Percentiles rank a stretch among this genome's conserved stretches.
Evolutionary conservation across 1,284 basidiomycete genomes (phyloP).

Genomic region (Leucocoprinus gongylophorus): DNA sequence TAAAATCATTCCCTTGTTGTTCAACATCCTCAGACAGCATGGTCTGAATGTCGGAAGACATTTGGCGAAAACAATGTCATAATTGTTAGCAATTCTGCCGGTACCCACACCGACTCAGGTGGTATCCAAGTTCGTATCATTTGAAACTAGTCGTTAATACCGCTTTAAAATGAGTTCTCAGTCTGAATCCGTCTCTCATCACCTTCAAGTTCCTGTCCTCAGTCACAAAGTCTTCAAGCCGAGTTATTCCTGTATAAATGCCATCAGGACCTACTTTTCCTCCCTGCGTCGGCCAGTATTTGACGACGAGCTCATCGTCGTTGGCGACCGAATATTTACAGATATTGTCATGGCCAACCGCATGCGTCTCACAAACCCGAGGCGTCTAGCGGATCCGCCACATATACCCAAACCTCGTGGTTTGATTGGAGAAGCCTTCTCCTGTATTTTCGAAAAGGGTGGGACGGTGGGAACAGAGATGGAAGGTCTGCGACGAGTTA

Average conservation of each 20-base stretch:
- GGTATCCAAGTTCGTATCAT: slow-evolving; percentile 60
- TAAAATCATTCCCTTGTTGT: neutral
- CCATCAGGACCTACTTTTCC: slow-evolving; percentile 61
- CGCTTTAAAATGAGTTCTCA: slow-evolving; percentile 24
- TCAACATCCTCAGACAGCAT: slow-evolving; percentile 50
- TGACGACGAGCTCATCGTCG: slow-evolving; percentile 64
- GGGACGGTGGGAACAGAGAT: slow-evolving; percentile 18
- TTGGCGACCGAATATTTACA: slow-evolving; percentile 90
- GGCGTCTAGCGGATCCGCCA: neutral
- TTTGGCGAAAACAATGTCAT: slow-evolving; percentile 81
- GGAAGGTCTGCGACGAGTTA: slow-evolving; percentile 10
- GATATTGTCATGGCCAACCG: slow-evolving; percentile 85
- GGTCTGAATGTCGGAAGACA: slow-evolving; percentile 63
- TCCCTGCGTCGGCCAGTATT: slow-evolving; percentile 45
- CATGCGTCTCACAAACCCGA: slow-evolving; percentile 34
- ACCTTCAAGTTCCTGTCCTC: slow-evolving; percentile 79
- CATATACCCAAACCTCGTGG: slow-evolving; percentile 3
- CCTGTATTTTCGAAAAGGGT: slow-evolving; percentile 21
- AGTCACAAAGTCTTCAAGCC: slow-evolving; percentile 76
- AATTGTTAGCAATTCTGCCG: slow-evolving; percentile 93
- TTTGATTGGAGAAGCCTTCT: slow-evolving; percentile 15
- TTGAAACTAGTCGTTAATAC: neutral
- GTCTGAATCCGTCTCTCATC: slow-evolving; percentile 80
- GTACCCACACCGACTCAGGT: slow-evolving; percentile 72
- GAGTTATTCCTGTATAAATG: slow-evolving; percentile 60